Conservation (phyloP, 73 alveolate genomes). For the Tetrahymena elliotti region DNA sequence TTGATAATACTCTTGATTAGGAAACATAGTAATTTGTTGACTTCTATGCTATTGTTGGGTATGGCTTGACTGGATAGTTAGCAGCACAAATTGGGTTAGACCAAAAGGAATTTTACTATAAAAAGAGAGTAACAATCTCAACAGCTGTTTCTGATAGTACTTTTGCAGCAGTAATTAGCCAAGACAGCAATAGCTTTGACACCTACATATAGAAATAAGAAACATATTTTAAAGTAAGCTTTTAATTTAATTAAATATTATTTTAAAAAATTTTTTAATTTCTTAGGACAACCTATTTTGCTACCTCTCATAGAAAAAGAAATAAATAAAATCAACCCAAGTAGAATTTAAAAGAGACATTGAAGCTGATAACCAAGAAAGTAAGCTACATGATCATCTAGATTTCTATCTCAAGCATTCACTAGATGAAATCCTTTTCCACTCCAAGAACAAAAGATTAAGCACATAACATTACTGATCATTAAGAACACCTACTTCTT, state of each 20-base stretch:
- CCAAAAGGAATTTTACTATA: neutral
- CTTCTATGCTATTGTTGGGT: neutral
- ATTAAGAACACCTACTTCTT: too few species aligned
- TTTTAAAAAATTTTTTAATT: too few species aligned
- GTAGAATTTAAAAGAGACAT: neutral
- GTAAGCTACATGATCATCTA: neutral
- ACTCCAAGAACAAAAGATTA: neutral
- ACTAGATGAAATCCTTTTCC: neutral
- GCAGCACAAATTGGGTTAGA: neutral
- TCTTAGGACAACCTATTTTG: neutral
- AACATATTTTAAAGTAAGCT: neutral
- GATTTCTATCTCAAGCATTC: neutral
- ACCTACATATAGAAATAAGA: neutral
- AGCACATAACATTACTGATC: neutral
- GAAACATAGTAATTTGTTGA: neutral
- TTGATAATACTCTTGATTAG: neutral
- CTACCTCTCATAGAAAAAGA: neutral
- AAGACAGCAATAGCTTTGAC: neutral
- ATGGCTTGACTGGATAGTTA: neutral
- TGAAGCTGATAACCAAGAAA: neutral
- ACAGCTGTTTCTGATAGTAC: neutral
- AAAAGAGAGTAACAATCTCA: neutral
- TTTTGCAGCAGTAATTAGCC: neutral
- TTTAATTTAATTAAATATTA: neutral
- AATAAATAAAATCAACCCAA: neutral